Evolutionary conservation across 129 eudicot species (phyloP).

Genomic region (Flaveria trinervia): DNA sequence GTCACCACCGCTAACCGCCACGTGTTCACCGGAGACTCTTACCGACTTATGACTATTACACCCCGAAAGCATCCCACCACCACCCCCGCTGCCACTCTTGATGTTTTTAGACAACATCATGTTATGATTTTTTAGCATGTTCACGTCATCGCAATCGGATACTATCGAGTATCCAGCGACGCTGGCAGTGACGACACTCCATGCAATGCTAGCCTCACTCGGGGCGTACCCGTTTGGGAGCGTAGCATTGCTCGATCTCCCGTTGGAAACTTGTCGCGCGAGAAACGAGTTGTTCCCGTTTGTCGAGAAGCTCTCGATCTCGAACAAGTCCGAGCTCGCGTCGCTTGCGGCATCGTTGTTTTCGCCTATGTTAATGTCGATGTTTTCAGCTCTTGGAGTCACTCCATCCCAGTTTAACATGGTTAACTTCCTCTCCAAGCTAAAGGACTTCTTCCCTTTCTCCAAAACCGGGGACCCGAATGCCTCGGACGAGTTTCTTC

Average conservation of each 20-base stretch:
- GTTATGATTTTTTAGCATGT: conserved; percentile 11
- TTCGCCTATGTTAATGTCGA: conserved; percentile 27
- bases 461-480: conserved; percentile 44
- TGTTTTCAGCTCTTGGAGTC: conserved; percentile 36
- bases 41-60: conserved; percentile 86
- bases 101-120: conserved; percentile 4
- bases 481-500: conserved; percentile 42
- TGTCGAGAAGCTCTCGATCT: conserved; percentile 70
- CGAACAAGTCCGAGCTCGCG: conserved; percentile 79
- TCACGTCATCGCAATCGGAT: conserved; percentile 53
- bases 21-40: conserved; percentile 58
- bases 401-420: conserved; percentile 63
- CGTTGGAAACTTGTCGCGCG: conserved; percentile 47
- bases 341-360: conserved; percentile 58
- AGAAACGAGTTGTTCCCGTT: conserved; percentile 44
- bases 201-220: conserved; percentile 91
- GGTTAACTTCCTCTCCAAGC: conserved; percentile 45
- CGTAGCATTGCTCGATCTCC: conserved; percentile 46
- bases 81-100: conserved; percentile 10
- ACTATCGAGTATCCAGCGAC: conserved; percentile 57
- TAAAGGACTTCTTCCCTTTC: conserved; percentile 38
- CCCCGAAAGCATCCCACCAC: conserved; percentile 52
- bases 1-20: conserved; percentile 22
- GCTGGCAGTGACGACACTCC: conserved; percentile 94
- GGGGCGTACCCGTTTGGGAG: conserved; percentile 73